Evolutionary conservation across 2,329 filamentous ascomycete species (phyloP), one percentile per base, ranked within the genome.

Genomic region (Fusarium algeriense): DNA sequence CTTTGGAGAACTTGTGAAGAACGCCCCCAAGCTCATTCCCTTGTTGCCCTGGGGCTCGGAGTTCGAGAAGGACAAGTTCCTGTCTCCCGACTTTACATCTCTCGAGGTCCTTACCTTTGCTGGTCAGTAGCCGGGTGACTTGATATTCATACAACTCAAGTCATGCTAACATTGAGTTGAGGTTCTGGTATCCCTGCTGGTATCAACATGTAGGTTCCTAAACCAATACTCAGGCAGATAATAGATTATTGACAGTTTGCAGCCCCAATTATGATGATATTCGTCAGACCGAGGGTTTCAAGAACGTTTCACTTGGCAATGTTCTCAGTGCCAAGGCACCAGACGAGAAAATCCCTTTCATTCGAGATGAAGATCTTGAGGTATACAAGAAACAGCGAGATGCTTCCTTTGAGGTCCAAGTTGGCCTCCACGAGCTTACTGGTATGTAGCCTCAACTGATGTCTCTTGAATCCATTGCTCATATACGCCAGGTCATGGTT

Each of bases 1-100:
- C 2, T 98, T 98, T 78, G 92, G 92, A 11, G 91, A 92, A 73
- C 88, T 98, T 3, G 96, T 98, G 7, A 87, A 91, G 23, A 91
- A 91, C 30, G 95, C 96, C 0, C 92, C 94, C 14, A 85, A 85
- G 48, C 91, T 97, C 78, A 98, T 99, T 55, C 93, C 94, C 10
- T 90, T 97, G 69, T 85, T 99, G 17, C 96, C 96, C 0, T 99
- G 96, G 96, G 85, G 86, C 38, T 88, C 89, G 49, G 92, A 93
- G 1, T 99, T 98, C 73, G 96, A 99, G 80, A 98, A 98, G 82
- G 95, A 98, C 84, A 94, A 92, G 77, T 99, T 99, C 81, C 83
- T 97, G 38, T 95, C 93, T 56, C 96, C 96, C 0, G 96, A 99
- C 80, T 99, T 99, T 78, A 98, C 96, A 1, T 96, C 93, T 13